Evolutionary conservation across 805 yeast species (phyloP), one percentile per base, ranked within the genome.

Genomic region (Schizosaccharomyces octosporus): DNA sequence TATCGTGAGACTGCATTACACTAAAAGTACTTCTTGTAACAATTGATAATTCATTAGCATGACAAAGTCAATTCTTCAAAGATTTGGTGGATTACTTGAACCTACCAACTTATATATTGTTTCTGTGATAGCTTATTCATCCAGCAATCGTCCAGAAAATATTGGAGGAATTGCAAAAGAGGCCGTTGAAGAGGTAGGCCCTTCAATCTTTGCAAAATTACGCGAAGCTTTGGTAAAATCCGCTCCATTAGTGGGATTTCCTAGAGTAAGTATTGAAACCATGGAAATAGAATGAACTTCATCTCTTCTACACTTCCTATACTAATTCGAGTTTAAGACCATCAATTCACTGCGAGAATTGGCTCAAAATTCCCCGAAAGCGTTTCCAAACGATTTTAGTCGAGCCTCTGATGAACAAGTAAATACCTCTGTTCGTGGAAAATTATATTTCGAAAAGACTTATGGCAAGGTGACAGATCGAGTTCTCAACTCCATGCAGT

Each of bases 211-310:
- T 57, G 19, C 48, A 51, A 79, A 83, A 65, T 73, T 84, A 61
- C 75, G 95, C 63, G 97, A 89, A 67, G 82, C 88, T 7, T 72
- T 89, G 2, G 72, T 89, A 67, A 89, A 88, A 68, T 76, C 87
- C 3, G 78, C 84, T 0, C 95, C 95, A 0, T 72, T 89, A 58
- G 80, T 82, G 17, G 97, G 97, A 0, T 74, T 88, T 15, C 97
- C 97, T 0, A 83, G 48, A 31, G 60, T 41, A 57, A 15, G 43
- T 21, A 19, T 29, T 17, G 27, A 21, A 32, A 36, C 4, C 41
- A 36, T 36, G 13, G 2, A 21, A 27, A 15, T 27, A 11, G 13
- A 48, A 48, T 11, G 55, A 48, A 13, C 15, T 27, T 7, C 2
- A 24, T 11, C n/a, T n/a, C 55, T 48, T 27, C 15, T 36, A 7